Evolutionary conservation across 352 stramenopile genomes (phyloP), one percentile per base, ranked within the genome.

Genomic region (Pythium aristosporum): DNA sequence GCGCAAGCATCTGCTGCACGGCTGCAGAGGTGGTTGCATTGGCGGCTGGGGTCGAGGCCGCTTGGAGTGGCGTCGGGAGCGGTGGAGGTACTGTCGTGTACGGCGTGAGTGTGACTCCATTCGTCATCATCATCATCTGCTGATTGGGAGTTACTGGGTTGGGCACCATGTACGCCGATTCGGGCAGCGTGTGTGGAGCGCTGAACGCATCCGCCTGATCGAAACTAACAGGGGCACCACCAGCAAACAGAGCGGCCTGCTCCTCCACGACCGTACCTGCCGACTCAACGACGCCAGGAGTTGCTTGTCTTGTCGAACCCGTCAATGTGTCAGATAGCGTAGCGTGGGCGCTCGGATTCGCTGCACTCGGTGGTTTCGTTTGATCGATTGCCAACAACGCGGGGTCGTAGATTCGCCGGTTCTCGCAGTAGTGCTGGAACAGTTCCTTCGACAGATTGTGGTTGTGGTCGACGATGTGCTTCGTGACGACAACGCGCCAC

Each of bases 391-490:
- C 60, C 7, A 92, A 75, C 6, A 92, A 58, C 15, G 90, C 78
- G 0, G 78, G 80, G 58, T 92, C 78, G 54, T 91, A 92, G 50
- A 92, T 92, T 10, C 83, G 78, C 3, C 83, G 81, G 39, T 92
- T 92, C 51, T 89, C 80, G 54, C 83, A 76, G 23, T 92, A 92
- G 52, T 92, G 80, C 28, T 89, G 76, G 36, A 87, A 88, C 28
- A 92, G 57, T 46, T 84, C 83, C 16, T 73, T 70, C 7, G 83
- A 92, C n/a, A 92, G 63, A 48, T 89, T 92, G 65, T 92, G 83
- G 56, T 92, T 92, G 63, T 92, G 83, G 46, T 89, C 81, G 16
- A 87, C 69, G 5, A 91, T 62, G 65, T 92, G 83, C 46, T 88
- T 88, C 18, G 81, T 92, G 13, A 92, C 75, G 2, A 92, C 80